Percentiles rank a stretch among this genome's conserved stretches.
These are phyloP conservation scores for Macrolepiota albuminosa DNA, from an alignment of 768 basidiomycete species.

Conservation along the genomic window DNA sequence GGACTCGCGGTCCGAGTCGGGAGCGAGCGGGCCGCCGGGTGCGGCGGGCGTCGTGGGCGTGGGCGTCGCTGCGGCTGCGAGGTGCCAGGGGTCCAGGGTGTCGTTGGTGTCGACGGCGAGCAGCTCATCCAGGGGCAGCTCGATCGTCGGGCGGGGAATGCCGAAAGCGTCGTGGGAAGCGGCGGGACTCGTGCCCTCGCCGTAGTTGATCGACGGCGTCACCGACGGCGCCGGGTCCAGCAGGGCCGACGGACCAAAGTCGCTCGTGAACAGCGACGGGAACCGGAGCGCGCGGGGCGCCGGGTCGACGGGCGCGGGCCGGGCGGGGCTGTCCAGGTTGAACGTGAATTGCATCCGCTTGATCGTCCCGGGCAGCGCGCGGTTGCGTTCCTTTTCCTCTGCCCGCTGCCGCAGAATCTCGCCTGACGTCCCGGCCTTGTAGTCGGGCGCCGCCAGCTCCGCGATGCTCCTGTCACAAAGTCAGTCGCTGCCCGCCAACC, in stretches of 20 bases:
- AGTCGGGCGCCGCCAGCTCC: conserved; percentile 81
- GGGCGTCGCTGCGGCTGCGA: conserved; percentile 6
- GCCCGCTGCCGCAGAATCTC: conserved; percentile 81
- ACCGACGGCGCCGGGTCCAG: conserved; percentile 65
- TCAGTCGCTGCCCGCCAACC: too few species aligned
- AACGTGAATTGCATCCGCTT: conserved; percentile 91
- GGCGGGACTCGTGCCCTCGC: conserved; percentile 59
- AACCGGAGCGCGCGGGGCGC: conserved; percentile 51
- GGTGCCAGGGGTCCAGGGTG: conserved; percentile 16
- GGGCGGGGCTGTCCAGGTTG: conserved; percentile 64
- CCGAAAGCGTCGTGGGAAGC: conserved; percentile 48
- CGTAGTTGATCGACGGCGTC: conserved; percentile 68
- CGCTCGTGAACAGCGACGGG: conserved; percentile 66
- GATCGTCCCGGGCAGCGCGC: conserved; percentile 66
- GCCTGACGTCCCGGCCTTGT: conserved; percentile 71
- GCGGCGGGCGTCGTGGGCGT: conserved; percentile 17
- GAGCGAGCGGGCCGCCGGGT: conserved; percentile 6
- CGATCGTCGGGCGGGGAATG: conserved; percentile 76
- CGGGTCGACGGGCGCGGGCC: conserved; percentile 36
- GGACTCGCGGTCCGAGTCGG: conserved; percentile 26
- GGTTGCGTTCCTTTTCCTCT: conserved; percentile 74
- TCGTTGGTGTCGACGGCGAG: conserved; percentile 40
- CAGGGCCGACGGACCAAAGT: conserved; percentile 76
- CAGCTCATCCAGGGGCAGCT: conserved; percentile 82
- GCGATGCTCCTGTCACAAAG: conserved; percentile 63